phyloP scores from a whole-genome alignment of 495 filamentous ascomycete genomes.

The Daldinia caldariorum region DNA sequence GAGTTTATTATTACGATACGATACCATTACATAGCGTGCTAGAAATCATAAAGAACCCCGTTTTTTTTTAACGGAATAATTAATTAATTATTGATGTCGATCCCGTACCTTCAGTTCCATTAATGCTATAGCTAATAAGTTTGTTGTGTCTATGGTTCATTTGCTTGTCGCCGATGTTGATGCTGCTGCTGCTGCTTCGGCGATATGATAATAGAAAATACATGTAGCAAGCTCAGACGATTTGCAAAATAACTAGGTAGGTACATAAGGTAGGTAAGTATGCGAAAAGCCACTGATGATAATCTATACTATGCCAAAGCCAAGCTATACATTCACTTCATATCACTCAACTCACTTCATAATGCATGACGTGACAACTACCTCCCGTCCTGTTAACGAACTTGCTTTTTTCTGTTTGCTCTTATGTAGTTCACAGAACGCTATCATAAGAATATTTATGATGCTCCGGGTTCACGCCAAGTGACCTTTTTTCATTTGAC shows the following conservation, averaged over 20 bases:
- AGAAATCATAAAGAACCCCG: conserved; percentile 10
- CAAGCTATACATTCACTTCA: not conserved
- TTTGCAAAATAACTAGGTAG: not conserved
- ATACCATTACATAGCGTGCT: conserved; percentile 9
- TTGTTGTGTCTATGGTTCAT: not conserved
- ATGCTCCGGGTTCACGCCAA: conserved; percentile 7
- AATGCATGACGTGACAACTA: not conserved
- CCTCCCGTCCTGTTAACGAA: not conserved
- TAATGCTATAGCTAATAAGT: not conserved
- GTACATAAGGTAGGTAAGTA: too few species aligned
- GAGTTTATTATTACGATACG: not conserved
- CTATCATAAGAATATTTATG: conserved; percentile 18
- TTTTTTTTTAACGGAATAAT: not conserved
- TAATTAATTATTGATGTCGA: not conserved
- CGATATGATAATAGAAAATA: not conserved
- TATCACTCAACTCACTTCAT: not conserved
- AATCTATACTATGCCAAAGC: not conserved
- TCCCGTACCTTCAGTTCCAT: not conserved
- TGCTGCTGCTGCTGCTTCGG: too few species aligned
- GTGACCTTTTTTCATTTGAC: not conserved
- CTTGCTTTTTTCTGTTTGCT: not conserved
- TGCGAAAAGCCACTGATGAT: not conserved
- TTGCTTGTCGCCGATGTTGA: not conserved
- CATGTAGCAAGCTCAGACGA: not conserved
- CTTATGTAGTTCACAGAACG: conserved; percentile 14